phyloP scores from a whole-genome alignment of 768 basidiomycete genomes.

The Tylopilus intermedius region DNA sequence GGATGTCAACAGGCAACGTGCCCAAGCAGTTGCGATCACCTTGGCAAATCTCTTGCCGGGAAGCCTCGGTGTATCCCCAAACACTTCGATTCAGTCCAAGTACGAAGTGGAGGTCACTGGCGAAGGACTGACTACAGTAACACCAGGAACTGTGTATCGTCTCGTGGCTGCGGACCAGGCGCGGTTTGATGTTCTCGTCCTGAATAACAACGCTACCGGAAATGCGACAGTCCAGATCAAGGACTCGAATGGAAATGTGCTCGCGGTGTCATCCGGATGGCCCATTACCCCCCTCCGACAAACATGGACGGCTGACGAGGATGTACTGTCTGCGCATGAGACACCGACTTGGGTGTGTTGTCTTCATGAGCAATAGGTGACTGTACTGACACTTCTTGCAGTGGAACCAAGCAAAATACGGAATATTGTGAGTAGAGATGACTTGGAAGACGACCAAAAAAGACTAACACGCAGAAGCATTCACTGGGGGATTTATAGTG shows the following conservation, averaged over 20 bases:
- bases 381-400: slow-evolving; percentile 12
- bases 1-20: slow-evolving; percentile 31
- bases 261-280: slow-evolving; percentile 37
- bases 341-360: slow-evolving; percentile 49
- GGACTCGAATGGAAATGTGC: slow-evolving; percentile 30
- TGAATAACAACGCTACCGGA: slow-evolving; percentile 28
- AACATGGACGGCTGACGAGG: slow-evolving; percentile 36
- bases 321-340: slow-evolving; percentile 41
- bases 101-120: slow-evolving; percentile 37
- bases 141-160: slow-evolving; percentile 39
- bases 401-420: slow-evolving; percentile 52
- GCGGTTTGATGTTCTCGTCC: slow-evolving; percentile 44
- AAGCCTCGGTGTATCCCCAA: slow-evolving; percentile 17
- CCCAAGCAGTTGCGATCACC: slow-evolving; percentile 48
- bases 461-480: too few relatives aligned
- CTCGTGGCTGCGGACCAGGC: slow-evolving; percentile 48
- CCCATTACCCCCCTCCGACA: slow-evolving; percentile 34
- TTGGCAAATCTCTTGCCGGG: slow-evolving; percentile 47
- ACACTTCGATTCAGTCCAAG: slow-evolving; percentile 30
- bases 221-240: slow-evolving; percentile 32
- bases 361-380: background rate
- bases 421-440: slow-evolving; percentile 44
- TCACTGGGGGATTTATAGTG: too few relatives aligned
- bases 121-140: slow-evolving; percentile 38
- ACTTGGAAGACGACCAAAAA: background rate